Conservation (phyloP, 1,284 basidiomycete genomes). For the Marasmius tenuissimus region DNA sequence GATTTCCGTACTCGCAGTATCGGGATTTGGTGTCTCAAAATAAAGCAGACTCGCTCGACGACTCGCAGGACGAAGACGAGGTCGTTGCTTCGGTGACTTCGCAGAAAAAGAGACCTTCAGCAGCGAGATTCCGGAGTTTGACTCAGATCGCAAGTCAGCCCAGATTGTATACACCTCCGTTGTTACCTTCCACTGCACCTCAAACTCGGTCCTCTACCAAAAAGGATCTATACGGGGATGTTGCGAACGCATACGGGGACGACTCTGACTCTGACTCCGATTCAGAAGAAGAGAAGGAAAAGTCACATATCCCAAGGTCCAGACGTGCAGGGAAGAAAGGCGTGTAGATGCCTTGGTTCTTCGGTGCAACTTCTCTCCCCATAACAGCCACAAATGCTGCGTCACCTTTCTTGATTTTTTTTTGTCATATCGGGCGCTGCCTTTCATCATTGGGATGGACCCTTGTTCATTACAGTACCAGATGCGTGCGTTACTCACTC, state of each 20-base stretch:
- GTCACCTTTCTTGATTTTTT: neutral
- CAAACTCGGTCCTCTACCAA: slow-evolving; percentile 22
- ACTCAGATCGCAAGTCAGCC: slow-evolving; percentile 52
- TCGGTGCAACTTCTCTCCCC: neutral
- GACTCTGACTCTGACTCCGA: slow-evolving; percentile 38
- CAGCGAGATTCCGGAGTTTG: slow-evolving; percentile 42
- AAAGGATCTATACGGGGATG: slow-evolving; percentile 32
- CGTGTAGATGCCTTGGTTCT: neutral
- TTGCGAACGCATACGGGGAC: slow-evolving; percentile 31
- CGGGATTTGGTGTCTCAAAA: slow-evolving; percentile 16
- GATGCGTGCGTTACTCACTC: too few species aligned
- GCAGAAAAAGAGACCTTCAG: slow-evolving; percentile 19
- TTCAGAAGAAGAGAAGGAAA: slow-evolving; percentile 41
- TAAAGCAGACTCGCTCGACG: slow-evolving; percentile 21
- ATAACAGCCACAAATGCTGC: neutral
- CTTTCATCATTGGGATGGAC: too few species aligned
- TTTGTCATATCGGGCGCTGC: too few species aligned
- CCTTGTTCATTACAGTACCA: too few species aligned
- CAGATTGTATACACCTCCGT: slow-evolving; percentile 34
- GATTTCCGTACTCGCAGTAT: slow-evolving; percentile 48
- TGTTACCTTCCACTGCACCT: slow-evolving; percentile 24
- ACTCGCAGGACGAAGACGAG: slow-evolving; percentile 38
- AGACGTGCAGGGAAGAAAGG: slow-evolving; percentile 50
- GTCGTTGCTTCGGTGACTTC: slow-evolving; percentile 25
- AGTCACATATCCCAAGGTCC: slow-evolving; percentile 58